These are phyloP conservation scores for Aspergillus heteromorphus DNA, from an alignment of 495 filamentous ascomycete genomes.

Conservation along the genomic window DNA sequence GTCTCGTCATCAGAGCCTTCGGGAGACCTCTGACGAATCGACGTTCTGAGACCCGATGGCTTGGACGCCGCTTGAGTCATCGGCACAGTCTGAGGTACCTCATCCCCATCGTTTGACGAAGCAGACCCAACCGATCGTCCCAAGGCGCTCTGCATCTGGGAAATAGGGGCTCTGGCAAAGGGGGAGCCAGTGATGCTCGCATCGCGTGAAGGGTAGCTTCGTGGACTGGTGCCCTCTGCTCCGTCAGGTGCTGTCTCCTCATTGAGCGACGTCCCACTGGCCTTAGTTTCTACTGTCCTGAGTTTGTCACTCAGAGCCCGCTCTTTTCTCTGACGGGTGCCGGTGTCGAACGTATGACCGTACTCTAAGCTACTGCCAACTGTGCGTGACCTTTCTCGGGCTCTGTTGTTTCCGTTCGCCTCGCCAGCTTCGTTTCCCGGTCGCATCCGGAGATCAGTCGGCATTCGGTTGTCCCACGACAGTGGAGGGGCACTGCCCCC, in stretches of 20 bases:
- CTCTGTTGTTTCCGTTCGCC: conserved; percentile 5
- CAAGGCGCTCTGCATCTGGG: conserved; percentile 27
- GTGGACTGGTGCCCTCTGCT: conserved; percentile 16
- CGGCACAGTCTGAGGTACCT: conserved; percentile 26
- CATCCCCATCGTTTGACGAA: conserved; percentile 20
- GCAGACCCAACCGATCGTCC: conserved; percentile 31
- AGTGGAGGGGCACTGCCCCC: conserved; percentile 19
- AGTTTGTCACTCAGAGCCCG: conserved; percentile 17
- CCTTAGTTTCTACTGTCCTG: conserved; percentile 17
- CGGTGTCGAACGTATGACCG: neutral
- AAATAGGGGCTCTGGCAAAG: conserved; percentile 31
- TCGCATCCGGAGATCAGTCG: conserved; percentile 11
- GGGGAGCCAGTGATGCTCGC: conserved; percentile 40
- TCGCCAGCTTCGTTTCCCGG: conserved; percentile 7
- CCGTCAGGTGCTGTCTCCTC: conserved; percentile 16
- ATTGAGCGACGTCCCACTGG: conserved; percentile 13
- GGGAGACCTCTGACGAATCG: conserved; percentile 18
- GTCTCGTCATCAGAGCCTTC: conserved; percentile 13
- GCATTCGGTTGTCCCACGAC: conserved; percentile 12
- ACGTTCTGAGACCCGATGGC: conserved; percentile 29
- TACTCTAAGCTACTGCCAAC: conserved; percentile 11
- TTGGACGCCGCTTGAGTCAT: conserved; percentile 17
- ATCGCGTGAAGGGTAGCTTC: conserved; percentile 28
- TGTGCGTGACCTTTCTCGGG: conserved; percentile 10
- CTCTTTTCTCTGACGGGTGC: conserved; percentile 21